phyloP scores from a whole-genome alignment of 306 rosid genomes.

The Hippophae tibetana region DNA sequence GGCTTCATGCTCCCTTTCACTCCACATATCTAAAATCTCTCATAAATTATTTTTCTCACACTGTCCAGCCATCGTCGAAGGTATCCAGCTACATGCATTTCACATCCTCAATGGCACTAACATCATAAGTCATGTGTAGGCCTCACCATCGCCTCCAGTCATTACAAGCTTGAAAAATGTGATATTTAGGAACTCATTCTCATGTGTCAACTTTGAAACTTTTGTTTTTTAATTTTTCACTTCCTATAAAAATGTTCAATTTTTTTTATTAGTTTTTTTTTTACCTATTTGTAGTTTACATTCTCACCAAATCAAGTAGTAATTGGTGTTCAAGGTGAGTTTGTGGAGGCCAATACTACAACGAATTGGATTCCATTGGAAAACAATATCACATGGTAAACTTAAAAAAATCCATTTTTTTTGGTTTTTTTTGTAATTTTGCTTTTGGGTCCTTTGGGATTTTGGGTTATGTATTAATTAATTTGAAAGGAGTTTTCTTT shows the following conservation, averaged over 20 bases:
- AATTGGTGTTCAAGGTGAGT: constrained; percentile 37
- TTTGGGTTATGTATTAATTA: not conserved
- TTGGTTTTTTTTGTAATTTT: too few relatives aligned
- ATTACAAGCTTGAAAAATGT: constrained; percentile 46
- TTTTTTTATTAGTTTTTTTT: not conserved
- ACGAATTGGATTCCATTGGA: constrained; percentile 41
- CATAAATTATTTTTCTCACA: too few relatives aligned
- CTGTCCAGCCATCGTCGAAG: too few relatives aligned
- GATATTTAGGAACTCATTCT: constrained; percentile 42
- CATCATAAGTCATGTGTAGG: too few relatives aligned
- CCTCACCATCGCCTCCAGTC: too few relatives aligned
- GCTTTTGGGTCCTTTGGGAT: not conserved
- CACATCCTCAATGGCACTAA: too few relatives aligned
- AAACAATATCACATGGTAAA: constrained; percentile 60
- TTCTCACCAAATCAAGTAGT: constrained; percentile 12
- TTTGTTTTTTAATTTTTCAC: not conserved
- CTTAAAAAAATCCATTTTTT: not conserved
- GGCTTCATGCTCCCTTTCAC: too few relatives aligned
- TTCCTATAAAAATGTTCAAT: not conserved
- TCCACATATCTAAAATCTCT: too few relatives aligned
- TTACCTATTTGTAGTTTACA: constrained; percentile 12
- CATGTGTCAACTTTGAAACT: constrained; percentile 17
- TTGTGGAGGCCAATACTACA: constrained; percentile 60
- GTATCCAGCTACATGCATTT: too few relatives aligned
- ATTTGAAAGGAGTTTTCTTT: constrained; percentile 3